Evolutionary conservation across 495 filamentous ascomycete genomes (phyloP).

Genomic region (Lophiostoma macrostomum): DNA sequence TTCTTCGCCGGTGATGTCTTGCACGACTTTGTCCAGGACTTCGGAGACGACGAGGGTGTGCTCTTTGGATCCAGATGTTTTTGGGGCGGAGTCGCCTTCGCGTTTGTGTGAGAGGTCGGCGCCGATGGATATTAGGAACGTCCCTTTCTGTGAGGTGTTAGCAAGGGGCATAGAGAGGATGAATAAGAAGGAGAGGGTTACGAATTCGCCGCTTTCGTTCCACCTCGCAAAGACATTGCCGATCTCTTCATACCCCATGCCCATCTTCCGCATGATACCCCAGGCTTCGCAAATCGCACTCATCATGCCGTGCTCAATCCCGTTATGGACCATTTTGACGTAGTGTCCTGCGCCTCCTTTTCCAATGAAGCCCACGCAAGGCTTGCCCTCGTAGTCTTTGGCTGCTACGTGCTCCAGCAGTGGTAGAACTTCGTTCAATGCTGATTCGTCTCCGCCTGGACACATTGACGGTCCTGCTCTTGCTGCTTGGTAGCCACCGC

Average conservation of each 20-base stretch:
- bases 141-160: conserved; percentile 35
- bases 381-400: conserved; percentile 55
- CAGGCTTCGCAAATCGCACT: conserved; percentile 61
- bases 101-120: conserved; percentile 58
- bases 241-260: conserved; percentile 61
- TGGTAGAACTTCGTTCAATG: conserved; percentile 60
- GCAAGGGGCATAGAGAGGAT: not conserved
- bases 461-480: conserved; percentile 63
- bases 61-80: conserved; percentile 44
- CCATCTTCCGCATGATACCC: conserved; percentile 60
- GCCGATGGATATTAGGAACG: conserved; percentile 63
- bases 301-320: conserved; percentile 72
- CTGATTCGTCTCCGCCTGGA: conserved; percentile 59
- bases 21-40: conserved; percentile 73
- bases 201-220: conserved; percentile 58
- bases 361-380: conserved; percentile 62
- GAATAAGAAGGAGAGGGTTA: conserved; percentile 12
- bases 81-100: conserved; percentile 35
- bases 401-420: conserved; percentile 60
- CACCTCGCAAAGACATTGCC: conserved; percentile 59
- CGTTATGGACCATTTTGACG: conserved; percentile 78
- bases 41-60: conserved; percentile 55
- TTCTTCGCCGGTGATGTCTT: conserved; percentile 65
- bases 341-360: conserved; percentile 66
- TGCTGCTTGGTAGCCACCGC: conserved; percentile 67